Evolutionary conservation across 768 basidiomycete genomes (phyloP).

Genomic region (Boletus pseudo-olivaceus): DNA sequence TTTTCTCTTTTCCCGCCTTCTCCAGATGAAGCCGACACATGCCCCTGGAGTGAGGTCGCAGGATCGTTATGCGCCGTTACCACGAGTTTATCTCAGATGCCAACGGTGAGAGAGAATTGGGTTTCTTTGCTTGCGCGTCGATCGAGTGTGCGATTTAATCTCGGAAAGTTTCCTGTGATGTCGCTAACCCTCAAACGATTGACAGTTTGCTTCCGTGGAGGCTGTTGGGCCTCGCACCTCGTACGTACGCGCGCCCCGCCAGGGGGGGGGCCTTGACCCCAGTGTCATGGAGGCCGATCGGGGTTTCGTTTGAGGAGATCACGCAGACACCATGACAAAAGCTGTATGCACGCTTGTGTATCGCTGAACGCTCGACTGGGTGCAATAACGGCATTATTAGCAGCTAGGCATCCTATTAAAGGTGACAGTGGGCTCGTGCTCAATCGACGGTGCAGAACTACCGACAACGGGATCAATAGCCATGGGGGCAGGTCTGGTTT

Average conservation of each 20-base stretch:
- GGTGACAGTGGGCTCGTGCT: not conserved
- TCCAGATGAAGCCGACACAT: conserved; percentile 19
- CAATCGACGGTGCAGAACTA: not conserved
- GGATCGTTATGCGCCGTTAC: conserved; percentile 22
- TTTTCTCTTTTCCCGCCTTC: conserved; percentile 3
- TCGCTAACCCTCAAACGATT: conserved; percentile 5
- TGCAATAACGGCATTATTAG: conserved; percentile 13
- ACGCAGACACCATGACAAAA: conserved; percentile 11
- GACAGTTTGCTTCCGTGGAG: conserved; percentile 11
- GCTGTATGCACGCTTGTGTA: not conserved
- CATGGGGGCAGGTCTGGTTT: not conserved
- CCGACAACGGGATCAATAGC: not conserved
- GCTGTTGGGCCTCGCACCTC: not conserved
- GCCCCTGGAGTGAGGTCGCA: conserved; percentile 24
- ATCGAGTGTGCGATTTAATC: conserved; percentile 26
- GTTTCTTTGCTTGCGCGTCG: conserved; percentile 15
- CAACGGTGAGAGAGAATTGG: conserved; percentile 17
- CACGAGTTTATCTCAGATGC: conserved; percentile 31
- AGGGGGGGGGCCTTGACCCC: conserved; percentile 6
- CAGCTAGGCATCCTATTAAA: conserved; percentile 10
- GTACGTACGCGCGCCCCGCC: conserved; percentile 14
- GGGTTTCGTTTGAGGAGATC: conserved; percentile 7
- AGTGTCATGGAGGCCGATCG: conserved; percentile 2
- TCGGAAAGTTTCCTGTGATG: conserved; percentile 13
- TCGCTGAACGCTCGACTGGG: conserved; percentile 3